phyloP scores from a whole-genome alignment of 2,329 filamentous ascomycete species.

The Ascochyta lentis region DNA sequence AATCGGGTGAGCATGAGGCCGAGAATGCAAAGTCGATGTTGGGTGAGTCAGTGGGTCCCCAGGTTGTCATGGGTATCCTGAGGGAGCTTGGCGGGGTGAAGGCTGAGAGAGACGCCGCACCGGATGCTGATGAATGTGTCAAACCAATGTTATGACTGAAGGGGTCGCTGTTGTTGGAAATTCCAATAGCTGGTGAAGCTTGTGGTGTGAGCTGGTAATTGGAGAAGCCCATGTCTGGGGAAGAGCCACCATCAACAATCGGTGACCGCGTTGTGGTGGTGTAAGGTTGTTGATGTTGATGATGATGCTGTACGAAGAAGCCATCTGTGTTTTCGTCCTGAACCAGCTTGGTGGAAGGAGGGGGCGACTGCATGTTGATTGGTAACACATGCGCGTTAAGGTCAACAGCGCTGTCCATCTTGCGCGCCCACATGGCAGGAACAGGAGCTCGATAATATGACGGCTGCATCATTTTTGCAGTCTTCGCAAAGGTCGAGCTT shows the following conservation, averaged over 20 bases:
- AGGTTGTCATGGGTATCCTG: slow-evolving; percentile 38
- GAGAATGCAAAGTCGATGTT: slow-evolving; percentile 42
- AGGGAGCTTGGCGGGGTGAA: slow-evolving; percentile 47
- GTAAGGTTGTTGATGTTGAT: slow-evolving; percentile 31
- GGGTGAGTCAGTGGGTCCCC: slow-evolving; percentile 37
- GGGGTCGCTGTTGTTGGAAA: slow-evolving; percentile 23
- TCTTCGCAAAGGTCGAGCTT: slow-evolving; percentile 51
- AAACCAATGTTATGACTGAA: slow-evolving; percentile 35
- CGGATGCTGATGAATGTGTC: slow-evolving; percentile 23
- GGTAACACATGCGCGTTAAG: slow-evolving; percentile 57
- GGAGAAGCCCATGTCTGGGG: slow-evolving; percentile 28
- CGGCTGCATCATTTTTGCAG: slow-evolving; percentile 62
- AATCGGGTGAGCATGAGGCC: slow-evolving; percentile 37
- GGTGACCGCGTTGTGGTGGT: slow-evolving; percentile 28
- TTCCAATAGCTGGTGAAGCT: slow-evolving; percentile 39
- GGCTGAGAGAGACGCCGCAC: slow-evolving; percentile 44
- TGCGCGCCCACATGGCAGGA: slow-evolving; percentile 61
- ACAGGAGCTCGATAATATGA: slow-evolving; percentile 54
- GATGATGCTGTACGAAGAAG: slow-evolving; percentile 25
- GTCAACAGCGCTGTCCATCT: slow-evolving; percentile 53
- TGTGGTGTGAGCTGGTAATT: slow-evolving; percentile 46
- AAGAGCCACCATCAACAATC: slow-evolving; percentile 21
- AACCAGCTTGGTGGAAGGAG: slow-evolving; percentile 33
- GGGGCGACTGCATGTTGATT: slow-evolving; percentile 36
- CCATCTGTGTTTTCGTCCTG: slow-evolving; percentile 34